A percentile compares a stretch with the other conserved stretches of the same genome.
These are phyloP conservation scores for Zygotorulaspora danielsina DNA, from an alignment of 805 yeast genomes.

Conservation along the genomic window DNA sequence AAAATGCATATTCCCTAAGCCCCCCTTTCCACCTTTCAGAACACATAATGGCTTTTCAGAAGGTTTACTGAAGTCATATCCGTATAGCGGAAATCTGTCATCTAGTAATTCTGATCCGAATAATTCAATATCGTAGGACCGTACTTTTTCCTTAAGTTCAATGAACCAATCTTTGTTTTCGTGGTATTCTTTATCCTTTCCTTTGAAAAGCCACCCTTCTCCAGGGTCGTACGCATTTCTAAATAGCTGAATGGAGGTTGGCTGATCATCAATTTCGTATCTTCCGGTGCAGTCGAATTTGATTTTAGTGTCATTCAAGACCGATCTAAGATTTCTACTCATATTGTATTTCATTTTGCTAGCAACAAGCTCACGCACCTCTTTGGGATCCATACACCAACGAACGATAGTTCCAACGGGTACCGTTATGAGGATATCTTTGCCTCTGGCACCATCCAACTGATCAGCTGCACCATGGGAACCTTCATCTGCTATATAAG, in stretches of 20 bases:
- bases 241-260: constrained; percentile 52
- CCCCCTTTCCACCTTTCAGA: constrained; percentile 86
- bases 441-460: constrained; percentile 81
- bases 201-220: constrained; percentile 86
- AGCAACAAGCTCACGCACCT: constrained; percentile 36
- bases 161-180: constrained; percentile 59
- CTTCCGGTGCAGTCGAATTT: constrained; percentile 37
- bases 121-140: constrained; percentile 56
- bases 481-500: constrained; percentile 72
- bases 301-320: constrained; percentile 21
- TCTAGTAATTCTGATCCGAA: constrained; percentile 51
- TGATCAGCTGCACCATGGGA: constrained; percentile 67
- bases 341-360: constrained; percentile 15
- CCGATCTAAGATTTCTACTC: constrained; percentile 24
- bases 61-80: constrained; percentile 64
- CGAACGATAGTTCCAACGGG: constrained; percentile 87
- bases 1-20: constrained; percentile 95
- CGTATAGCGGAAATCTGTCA: constrained; percentile 78
- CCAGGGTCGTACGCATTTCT: constrained; percentile 65
- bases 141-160: constrained; percentile 59
- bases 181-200: constrained; percentile 69
- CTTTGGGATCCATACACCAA: constrained; percentile 76
- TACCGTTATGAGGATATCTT: constrained; percentile 72
- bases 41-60: constrained; percentile 64
- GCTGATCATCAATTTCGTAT: constrained; percentile 30